Base-by-base conservation (phyloP, 208 protist species). In the Leishmania mexicana region DNA sequence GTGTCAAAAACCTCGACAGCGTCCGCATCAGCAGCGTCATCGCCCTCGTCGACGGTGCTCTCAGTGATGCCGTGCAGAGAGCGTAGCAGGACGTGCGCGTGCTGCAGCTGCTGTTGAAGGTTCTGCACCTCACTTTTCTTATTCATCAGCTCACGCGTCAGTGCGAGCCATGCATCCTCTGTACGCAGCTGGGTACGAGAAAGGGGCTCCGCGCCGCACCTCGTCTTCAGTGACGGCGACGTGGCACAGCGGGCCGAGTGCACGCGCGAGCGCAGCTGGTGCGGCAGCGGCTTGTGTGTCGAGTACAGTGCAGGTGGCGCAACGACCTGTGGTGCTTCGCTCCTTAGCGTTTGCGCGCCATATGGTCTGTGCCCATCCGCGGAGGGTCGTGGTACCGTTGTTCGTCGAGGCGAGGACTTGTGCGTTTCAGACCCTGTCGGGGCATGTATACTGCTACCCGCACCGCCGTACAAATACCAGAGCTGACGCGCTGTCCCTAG, bases 21-120 rank as follows among this genome's bases (percentile, higher is more conserved):
- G 58, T 24, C 24, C 62, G 38, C 57, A n/a, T 54, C 71, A 13
- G 7, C 45, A 11, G 19, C 76, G 38, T 71, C 71, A 53, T 5
- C 72, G 10, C 60, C 53, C 11, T 35, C 77, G 3, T 76, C 79
- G 7, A 71, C 21, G 19, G 65, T 75, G 35, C 58, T 53, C 28
- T 67, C 74, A 3, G 80, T 47, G 2, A 85, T 62, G n/a, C 80
- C 80, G 75, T 88, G 81, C 21, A 88, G 64, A 58, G 75, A 75
- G 75, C 78, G 78, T 15, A 85, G 42, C 11, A 84, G 65, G 64
- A 83, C 85, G 51, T 86, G 81, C 42, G 87, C 70, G 19, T 68
- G 80, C 35, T 76, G 91, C 79, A 94, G 80, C 68, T 84, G 84
- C 57, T 81, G 80, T 53, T 91, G 85, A 53, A 94, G 86, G 19